Conservation (phyloP, 2,329 filamentous ascomycete genomes). For the Botrytis hyacinthi region DNA sequence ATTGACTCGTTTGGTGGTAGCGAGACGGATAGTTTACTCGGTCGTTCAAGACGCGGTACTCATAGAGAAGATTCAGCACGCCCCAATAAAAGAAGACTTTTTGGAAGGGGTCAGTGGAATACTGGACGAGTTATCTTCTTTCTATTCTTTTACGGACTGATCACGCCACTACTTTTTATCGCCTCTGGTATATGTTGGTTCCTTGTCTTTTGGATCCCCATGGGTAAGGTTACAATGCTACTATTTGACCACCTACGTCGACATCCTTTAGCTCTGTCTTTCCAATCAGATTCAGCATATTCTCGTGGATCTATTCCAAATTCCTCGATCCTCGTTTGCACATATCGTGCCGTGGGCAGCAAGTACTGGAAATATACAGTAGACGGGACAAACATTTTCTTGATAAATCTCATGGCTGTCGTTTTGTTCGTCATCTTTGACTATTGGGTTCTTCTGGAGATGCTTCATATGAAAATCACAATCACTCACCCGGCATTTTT, state of each 20-base stretch:
- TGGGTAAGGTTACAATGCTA: conserved; percentile 92
- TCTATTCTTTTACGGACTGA: conserved; percentile 88
- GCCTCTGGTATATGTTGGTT: conserved; percentile 93
- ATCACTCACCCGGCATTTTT: conserved; percentile 83
- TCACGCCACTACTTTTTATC: conserved; percentile 80
- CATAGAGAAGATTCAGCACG: conserved; percentile 43
- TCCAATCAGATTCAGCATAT: conserved; percentile 80
- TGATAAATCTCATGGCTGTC: conserved; percentile 92
- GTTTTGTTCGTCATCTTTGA: conserved; percentile 95
- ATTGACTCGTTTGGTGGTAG: conserved; percentile 72
- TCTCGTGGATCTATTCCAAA: conserved; percentile 71
- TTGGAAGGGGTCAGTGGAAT: conserved; percentile 95
- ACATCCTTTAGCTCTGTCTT: conserved; percentile 88
- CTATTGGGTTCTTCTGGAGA: conserved; percentile 73
- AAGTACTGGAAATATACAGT: conserved; percentile 99
- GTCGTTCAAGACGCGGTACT: conserved; percentile 56
- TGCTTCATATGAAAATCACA: conserved; percentile 64
- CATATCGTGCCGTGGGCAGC: conserved; percentile 87
- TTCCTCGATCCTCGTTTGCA: conserved; percentile 88
- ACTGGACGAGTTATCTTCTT: conserved; percentile 94
- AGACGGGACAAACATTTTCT: conserved; percentile 97
- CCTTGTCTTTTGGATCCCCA: conserved; percentile 95
- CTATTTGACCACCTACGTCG: conserved; percentile 88
- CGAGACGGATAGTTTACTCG: conserved; percentile 87
- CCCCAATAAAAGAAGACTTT: conserved; percentile 75